A percentile compares a stretch with the other conserved stretches of the same genome.
Evolutionary conservation across 78 protist species (phyloP).

Genomic region (Dictyostelium brefeldianum): DNA sequence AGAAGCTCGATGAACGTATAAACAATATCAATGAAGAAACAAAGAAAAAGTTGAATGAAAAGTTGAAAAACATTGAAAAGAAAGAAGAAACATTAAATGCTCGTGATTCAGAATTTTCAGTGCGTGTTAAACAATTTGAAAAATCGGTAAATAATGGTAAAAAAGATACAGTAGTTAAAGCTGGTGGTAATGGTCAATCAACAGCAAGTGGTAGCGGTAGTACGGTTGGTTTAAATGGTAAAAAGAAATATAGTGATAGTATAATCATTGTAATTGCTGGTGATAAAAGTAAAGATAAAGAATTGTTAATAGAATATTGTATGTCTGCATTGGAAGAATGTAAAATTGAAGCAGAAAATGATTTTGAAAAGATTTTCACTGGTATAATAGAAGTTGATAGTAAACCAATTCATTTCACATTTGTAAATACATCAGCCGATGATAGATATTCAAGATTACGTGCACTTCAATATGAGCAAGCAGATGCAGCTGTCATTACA

Average conservation of each 20-base stretch:
- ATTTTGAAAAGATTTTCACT: constrained; percentile 68
- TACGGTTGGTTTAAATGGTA: neutral
- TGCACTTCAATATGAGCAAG: constrained; percentile 81
- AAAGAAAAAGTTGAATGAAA: constrained; percentile 37
- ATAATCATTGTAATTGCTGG: constrained; percentile 65
- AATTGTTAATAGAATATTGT: constrained; percentile 30
- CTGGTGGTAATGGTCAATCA: neutral
- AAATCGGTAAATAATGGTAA: neutral
- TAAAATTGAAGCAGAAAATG: constrained; percentile 62
- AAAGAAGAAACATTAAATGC: constrained; percentile 39
- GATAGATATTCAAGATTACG: constrained; percentile 77
- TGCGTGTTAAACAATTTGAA: constrained; percentile 47
- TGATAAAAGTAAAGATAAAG: constrained; percentile 68
- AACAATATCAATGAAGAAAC: constrained; percentile 28
- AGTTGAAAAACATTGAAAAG: constrained; percentile 18
- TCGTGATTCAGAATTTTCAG: constrained; percentile 12
- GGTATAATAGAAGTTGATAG: constrained; percentile 28
- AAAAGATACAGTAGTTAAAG: constrained; percentile 1
- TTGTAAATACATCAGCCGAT: constrained; percentile 60
- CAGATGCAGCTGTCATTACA: constrained; percentile 68
- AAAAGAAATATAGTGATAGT: constrained; percentile 37
- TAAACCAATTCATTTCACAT: constrained; percentile 45
- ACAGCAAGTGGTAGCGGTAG: neutral
- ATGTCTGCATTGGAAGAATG: constrained; percentile 25
- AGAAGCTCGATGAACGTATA: constrained; percentile 25